Percentiles rank a stretch among this genome's conserved stretches.
Conservation (phyloP, 1,284 basidiomycete species). For the Amylostereum areolatum region DNA sequence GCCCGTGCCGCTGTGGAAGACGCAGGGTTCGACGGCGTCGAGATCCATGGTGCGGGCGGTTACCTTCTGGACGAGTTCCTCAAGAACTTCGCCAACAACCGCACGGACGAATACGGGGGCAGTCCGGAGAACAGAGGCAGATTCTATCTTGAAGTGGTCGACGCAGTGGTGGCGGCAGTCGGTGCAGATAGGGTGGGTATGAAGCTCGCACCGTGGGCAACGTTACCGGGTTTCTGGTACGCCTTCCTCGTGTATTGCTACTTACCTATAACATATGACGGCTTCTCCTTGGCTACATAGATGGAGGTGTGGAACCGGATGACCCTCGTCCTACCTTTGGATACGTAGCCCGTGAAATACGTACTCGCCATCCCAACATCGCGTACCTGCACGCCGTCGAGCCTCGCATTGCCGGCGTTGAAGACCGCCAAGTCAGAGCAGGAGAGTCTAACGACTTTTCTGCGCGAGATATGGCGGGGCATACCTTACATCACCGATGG, state of each 20-base stretch:
- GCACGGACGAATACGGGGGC: constrained; percentile 57
- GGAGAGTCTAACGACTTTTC: constrained; percentile 20
- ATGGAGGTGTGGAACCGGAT: not conserved
- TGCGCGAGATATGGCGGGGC: constrained; percentile 19
- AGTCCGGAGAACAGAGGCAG: constrained; percentile 45
- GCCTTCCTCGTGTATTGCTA: no score
- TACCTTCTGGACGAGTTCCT: constrained; percentile 36
- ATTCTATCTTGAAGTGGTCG: constrained; percentile 41
- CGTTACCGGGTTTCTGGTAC: no score
- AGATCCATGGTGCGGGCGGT: constrained; percentile 32
- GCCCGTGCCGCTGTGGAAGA: constrained; percentile 16
- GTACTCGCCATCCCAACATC: constrained; percentile 29
- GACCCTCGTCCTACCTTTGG: constrained; percentile 26
- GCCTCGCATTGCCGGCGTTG: constrained; percentile 19
- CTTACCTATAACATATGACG: no score
- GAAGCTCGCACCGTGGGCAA: constrained; percentile 33
- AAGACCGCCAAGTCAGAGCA: constrained; percentile 4
- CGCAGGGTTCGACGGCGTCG: constrained; percentile 28
- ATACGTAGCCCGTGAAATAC: constrained; percentile 19
- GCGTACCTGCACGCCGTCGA: constrained; percentile 37
- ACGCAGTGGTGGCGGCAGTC: constrained; percentile 20
- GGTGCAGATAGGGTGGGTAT: constrained; percentile 28
- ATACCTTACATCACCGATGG: constrained; percentile 28
- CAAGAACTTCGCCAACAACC: constrained; percentile 36
- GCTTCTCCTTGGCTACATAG: no score